A percentile compares a stretch with the other conserved stretches of the same genome.
These are phyloP conservation scores for Solanum lycopersicoides DNA, from an alignment of 257 asterid genomes.

Conservation along the genomic window DNA sequence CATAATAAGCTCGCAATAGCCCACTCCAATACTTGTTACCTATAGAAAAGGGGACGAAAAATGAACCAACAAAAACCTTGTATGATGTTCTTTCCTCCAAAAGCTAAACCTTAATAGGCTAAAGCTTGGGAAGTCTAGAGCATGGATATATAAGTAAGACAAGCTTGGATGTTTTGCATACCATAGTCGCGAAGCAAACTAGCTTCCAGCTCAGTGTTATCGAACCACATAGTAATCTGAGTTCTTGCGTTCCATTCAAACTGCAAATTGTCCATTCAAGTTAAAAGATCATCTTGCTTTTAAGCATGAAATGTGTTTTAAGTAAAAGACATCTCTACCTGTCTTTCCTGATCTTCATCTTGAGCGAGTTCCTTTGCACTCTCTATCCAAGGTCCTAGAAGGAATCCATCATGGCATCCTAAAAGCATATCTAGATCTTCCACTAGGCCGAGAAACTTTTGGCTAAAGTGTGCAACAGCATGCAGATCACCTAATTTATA, in stretches of 20 bases:
- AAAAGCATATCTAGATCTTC: conserved; percentile 63
- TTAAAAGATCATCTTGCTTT: background rate
- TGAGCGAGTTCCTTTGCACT: conserved; percentile 66
- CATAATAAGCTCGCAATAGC: conserved; percentile 52
- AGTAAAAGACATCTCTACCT: conserved; percentile 24
- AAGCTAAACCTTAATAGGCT: background rate
- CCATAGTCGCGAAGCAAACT: conserved; percentile 86
- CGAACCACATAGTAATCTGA: conserved; percentile 91
- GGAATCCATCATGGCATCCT: conserved; percentile 73
- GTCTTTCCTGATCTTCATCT: conserved; percentile 50
- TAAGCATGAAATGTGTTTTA: background rate
- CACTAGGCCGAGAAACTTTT: conserved; percentile 47
- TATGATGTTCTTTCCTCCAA: background rate
- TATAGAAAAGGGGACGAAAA: conserved; percentile 1
- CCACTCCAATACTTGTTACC: conserved; percentile 95
- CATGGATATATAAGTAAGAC: background rate
- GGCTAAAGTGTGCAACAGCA: conserved; percentile 33
- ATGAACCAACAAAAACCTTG: background rate
- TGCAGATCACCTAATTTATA: conserved; percentile 44
- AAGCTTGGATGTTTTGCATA: conserved; percentile 3
- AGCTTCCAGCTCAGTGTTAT: conserved; percentile 67
- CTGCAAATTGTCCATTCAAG: conserved; percentile 23
- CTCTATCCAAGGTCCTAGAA: conserved; percentile 74
- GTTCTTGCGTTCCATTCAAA: conserved; percentile 92
- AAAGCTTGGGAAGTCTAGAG: background rate